These are phyloP conservation scores for Mimosa bimucronata DNA, from an alignment of 306 rosid genomes.

Conservation along the genomic window DNA sequence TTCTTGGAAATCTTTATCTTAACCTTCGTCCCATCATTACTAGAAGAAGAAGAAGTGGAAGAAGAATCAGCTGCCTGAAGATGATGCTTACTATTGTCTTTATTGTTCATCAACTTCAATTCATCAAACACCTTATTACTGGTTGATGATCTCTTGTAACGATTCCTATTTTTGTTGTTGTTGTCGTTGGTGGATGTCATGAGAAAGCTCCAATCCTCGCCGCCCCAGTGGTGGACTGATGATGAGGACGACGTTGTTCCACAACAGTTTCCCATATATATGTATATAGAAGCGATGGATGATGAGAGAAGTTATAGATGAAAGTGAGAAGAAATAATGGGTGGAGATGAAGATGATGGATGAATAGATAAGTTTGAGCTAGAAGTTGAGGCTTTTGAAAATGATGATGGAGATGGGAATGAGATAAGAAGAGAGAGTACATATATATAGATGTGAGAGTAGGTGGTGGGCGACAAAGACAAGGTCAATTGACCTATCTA, in stretches of 20 bases:
- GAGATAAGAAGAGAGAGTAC: not conserved
- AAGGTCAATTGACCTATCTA: not conserved
- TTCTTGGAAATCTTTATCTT: constrained; percentile 62
- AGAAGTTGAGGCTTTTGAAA: not conserved
- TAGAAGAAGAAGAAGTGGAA: not conserved
- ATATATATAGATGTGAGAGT: not conserved
- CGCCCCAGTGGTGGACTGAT: constrained; percentile 45
- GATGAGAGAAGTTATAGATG: not conserved
- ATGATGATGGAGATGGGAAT: not conserved
- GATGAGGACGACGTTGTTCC: not conserved
- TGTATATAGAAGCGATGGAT: not conserved
- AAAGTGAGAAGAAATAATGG: not conserved
- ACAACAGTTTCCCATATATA: constrained; percentile 63
- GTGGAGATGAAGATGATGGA: not conserved
- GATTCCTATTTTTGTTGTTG: not conserved
- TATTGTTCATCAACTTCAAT: constrained; percentile 9
- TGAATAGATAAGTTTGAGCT: not conserved
- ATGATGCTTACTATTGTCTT: constrained; percentile 30
- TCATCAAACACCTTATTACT: not conserved
- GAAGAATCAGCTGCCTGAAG: not conserved
- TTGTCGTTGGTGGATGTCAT: not conserved
- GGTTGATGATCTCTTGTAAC: not conserved
- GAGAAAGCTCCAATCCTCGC: constrained; percentile 50
- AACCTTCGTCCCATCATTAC: constrained; percentile 34
- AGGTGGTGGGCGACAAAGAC: not conserved